These are phyloP conservation scores for Trichoderma erinaceum DNA, from an alignment of 495 filamentous ascomycete species.

Conservation along the genomic window DNA sequence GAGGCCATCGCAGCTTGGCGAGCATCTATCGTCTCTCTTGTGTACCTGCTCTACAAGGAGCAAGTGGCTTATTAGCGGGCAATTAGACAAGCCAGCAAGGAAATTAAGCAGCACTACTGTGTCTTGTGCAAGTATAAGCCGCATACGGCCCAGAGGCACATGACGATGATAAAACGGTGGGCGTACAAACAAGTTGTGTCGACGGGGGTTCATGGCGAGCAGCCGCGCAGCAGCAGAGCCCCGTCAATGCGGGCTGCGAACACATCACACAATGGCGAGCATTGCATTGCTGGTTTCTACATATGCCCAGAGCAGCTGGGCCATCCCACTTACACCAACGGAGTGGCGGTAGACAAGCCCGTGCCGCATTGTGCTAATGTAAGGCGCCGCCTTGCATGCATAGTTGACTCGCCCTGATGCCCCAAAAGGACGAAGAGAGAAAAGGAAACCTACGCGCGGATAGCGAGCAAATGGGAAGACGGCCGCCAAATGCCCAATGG, in stretches of 20 bases:
- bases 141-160: neutral
- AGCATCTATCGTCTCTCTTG: neutral
- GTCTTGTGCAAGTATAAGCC: neutral
- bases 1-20: constrained; percentile 1
- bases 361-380: neutral
- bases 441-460: neutral
- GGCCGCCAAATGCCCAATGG: neutral
- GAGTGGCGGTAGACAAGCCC: neutral
- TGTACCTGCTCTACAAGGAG: neutral
- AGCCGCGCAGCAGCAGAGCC: neutral
- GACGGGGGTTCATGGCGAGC: neutral
- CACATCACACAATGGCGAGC: no score
- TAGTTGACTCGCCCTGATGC: neutral
- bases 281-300: no score
- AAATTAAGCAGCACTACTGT: neutral
- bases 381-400: no score
- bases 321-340: neutral
- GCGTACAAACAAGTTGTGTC: neutral
- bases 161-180: neutral
- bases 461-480: constrained; percentile 5
- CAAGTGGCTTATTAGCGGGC: neutral
- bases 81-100: neutral
- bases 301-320: no score
- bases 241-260: neutral
- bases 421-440: neutral